Conservation (phyloP, 169 alveolate genomes). For the Plasmodium billcollinsi region DNA sequence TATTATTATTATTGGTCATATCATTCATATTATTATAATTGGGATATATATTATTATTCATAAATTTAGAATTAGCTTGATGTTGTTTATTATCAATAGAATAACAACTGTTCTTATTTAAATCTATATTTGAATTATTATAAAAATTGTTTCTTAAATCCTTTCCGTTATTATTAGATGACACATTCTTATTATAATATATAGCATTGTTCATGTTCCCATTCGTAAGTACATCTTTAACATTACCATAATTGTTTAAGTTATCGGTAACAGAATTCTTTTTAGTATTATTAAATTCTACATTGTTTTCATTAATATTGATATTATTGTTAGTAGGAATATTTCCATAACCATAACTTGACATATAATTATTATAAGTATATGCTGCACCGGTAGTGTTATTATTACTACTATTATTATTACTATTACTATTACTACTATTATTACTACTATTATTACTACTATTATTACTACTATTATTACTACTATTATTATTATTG, state of each 20-base stretch:
- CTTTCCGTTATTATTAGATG: neutral
- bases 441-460: neutral
- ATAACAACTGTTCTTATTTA: neutral
- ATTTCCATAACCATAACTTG: no score
- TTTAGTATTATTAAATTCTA: no score
- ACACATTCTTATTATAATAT: neutral
- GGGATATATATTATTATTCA: neutral
- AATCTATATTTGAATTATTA: neutral
- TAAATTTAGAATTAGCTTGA: neutral
- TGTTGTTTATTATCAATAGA: neutral
- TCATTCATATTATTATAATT: conserved; percentile 10
- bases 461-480: neutral
- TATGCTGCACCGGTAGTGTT: neutral
- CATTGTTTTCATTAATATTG: no score
- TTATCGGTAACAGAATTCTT: no score
- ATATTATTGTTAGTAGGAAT: no score
- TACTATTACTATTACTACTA: neutral
- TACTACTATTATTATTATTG: neutral
- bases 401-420: neutral
- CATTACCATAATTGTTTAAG: neutral
- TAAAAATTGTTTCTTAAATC: neutral
- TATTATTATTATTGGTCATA: neutral
- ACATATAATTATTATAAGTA: neutral
- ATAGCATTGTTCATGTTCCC: neutral
- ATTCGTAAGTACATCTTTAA: neutral